Percentiles rank a stretch among this genome's conserved stretches.
These are phyloP conservation scores for Chaetomium cochliodes DNA, from an alignment of 495 filamentous ascomycete species.

Conservation along the genomic window DNA sequence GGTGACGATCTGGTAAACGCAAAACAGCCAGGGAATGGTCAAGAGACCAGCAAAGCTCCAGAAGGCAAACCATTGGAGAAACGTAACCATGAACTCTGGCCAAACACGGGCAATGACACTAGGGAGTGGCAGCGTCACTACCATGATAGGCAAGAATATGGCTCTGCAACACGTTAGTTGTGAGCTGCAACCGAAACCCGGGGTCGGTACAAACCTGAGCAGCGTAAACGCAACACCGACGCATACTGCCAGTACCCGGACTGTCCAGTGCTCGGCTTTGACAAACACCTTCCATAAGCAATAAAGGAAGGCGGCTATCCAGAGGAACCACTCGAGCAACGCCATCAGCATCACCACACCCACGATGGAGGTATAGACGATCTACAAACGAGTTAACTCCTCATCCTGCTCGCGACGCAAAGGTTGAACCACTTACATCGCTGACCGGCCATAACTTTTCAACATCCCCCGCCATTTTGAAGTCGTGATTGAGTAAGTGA, in stretches of 20 bases:
- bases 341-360: conserved; percentile 81
- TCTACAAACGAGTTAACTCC: conserved; percentile 31
- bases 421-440: conserved; percentile 54
- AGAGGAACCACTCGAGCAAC: conserved; percentile 90
- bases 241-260: conserved; percentile 69
- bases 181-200: neutral
- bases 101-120: conserved; percentile 65
- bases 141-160: conserved; percentile 90
- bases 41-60: conserved; percentile 87
- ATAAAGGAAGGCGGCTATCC: conserved; percentile 89
- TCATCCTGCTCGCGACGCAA: neutral
- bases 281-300: conserved; percentile 83
- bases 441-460: conserved; percentile 55
- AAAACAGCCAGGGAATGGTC: conserved; percentile 88
- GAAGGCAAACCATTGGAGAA: conserved; percentile 95
- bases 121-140: conserved; percentile 89
- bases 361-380: conserved; percentile 76
- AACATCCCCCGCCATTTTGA: conserved; percentile 45
- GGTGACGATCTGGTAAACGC: conserved; percentile 84
- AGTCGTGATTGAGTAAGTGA: neutral
- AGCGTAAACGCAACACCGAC: conserved; percentile 71
- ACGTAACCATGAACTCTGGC: conserved; percentile 60
- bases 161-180: conserved; percentile 49
- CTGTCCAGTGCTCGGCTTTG: conserved; percentile 87
- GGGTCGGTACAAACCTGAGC: conserved; percentile 61